Evolutionary conservation across 108 stramenopile species (phyloP).

Genomic region (Nitzschia sp.): DNA sequence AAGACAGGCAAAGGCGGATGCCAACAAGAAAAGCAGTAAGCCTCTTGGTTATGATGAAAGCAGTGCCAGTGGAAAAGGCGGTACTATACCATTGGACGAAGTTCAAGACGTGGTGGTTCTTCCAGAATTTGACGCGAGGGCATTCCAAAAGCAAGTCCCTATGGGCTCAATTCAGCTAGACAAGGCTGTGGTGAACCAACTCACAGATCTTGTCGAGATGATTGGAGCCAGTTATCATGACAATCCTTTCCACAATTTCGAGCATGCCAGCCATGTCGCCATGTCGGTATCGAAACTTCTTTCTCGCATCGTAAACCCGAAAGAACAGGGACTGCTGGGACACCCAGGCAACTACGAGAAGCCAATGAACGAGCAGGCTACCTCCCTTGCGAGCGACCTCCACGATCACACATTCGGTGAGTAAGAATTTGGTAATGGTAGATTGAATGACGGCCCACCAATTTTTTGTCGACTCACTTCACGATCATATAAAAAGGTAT

Average conservation of each 20-base stretch:
- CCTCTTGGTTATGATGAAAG: too few species aligned
- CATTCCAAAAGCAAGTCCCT: background rate
- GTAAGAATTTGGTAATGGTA: too few species aligned
- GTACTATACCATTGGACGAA: background rate
- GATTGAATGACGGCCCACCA: too few species aligned
- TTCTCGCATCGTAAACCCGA: slow-evolving; percentile 4
- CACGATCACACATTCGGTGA: slow-evolving; percentile 44
- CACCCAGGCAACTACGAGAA: background rate
- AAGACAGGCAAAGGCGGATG: background rate
- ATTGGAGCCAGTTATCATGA: slow-evolving; percentile 26
- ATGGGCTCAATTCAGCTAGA: background rate
- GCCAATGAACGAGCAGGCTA: background rate
- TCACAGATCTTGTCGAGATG: slow-evolving; percentile 2
- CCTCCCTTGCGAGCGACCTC: background rate
- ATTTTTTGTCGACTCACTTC: too few species aligned
- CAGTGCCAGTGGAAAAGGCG: background rate
- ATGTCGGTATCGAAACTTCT: slow-evolving; percentile 39
- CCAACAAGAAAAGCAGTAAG: background rate
- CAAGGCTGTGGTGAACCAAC: background rate
- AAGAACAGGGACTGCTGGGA: background rate
- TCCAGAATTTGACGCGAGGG: slow-evolving; percentile 5
- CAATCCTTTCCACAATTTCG: slow-evolving; percentile 32
- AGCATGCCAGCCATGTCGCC: slow-evolving; percentile 44
- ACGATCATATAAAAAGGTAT: too few species aligned
- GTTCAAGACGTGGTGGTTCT: slow-evolving; percentile 4